Conservation (phyloP, 352 stramenopile species). For the Pythium periplocum region DNA sequence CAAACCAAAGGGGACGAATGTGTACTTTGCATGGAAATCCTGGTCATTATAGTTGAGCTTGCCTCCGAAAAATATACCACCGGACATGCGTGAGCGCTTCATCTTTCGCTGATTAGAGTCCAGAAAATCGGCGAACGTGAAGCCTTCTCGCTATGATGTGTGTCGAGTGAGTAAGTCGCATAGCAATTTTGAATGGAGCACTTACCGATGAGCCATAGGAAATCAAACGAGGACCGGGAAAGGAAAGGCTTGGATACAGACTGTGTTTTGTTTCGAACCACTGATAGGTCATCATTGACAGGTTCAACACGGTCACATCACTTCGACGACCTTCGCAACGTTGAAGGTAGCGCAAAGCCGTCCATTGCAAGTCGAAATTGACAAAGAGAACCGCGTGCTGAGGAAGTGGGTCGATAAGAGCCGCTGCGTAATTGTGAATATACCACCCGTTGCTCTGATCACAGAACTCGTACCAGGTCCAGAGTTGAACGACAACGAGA, state of each 20-base stretch:
- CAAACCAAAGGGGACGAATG: constrained; percentile 44
- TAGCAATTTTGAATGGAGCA: not conserved
- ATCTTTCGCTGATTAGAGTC: constrained; percentile 11
- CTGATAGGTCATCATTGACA: constrained; percentile 81
- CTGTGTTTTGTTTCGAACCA: constrained; percentile 56
- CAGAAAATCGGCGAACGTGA: constrained; percentile 24
- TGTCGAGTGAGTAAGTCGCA: too few relatives aligned
- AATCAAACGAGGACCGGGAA: constrained; percentile 28
- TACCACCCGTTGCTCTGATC: constrained; percentile 30
- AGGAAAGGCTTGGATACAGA: constrained; percentile 48
- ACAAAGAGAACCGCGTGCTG: constrained; percentile 64
- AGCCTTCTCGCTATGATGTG: constrained; percentile 12
- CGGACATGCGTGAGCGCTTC: not conserved
- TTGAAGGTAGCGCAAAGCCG: constrained; percentile 83
- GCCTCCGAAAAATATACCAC: constrained; percentile 63
- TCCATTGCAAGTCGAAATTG: constrained; percentile 89
- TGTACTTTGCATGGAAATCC: constrained; percentile 45
- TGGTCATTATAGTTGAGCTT: constrained; percentile 56
- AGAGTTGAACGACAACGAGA: constrained; percentile 7
- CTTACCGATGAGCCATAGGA: constrained; percentile 12
- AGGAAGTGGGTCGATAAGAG: constrained; percentile 71
- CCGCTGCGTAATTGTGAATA: constrained; percentile 76
- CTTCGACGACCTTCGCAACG: constrained; percentile 48
- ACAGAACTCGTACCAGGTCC: constrained; percentile 15
- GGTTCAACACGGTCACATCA: constrained; percentile 77